Evolutionary conservation across 805 yeast genomes (phyloP), one percentile per base, ranked within the genome.

Genomic region (Ogataea trehalophila): DNA sequence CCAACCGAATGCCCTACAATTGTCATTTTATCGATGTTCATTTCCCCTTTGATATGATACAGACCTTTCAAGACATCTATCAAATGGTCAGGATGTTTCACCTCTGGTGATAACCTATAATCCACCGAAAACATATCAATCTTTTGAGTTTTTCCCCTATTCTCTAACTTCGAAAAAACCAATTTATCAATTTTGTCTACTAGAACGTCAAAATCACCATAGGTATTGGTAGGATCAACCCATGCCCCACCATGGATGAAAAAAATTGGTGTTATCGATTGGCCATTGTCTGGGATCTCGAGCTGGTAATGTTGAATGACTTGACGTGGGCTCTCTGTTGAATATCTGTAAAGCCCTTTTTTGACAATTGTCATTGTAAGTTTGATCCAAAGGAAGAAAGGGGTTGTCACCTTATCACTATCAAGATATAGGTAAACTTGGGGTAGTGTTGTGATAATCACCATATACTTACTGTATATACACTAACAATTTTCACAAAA

Each of bases 231-330:
- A 1, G 81, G 78, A 58, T 85, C 95, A 51, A 87, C 72, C 96
- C 96, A 88, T 0, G 90, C 95, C 0, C 96, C 96, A 1, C 96
- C 96, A 65, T 88, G 96, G 37, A 88, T 74, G 54, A 80, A 82
- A 0, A 87, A 73, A 6, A 59, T 35, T n/a, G 61, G 58, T 16
- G 22, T 15, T 33, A 5, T 26, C 11, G 3, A 40, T 16, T 5
- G 43, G 34, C 20, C 17, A 20, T 16, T n/a, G 8, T 37, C 14
- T 0, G 57, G 51, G 14, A 48, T 41, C 2, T 46, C 4, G 8
- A 55, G 17, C 18, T 37, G 29, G 23, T 46, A 54, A n/a, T 42
- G 54, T 42, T 58, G 55, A 33, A 54, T 38, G 37, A 51, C 50
- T 33, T 58, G 62, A 6, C 57, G 51, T 2, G 51, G 47, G 2